A percentile compares a stretch with the other conserved stretches of the same genome.
Evolutionary conservation across 2,329 filamentous ascomycete species (phyloP).

Genomic region (Aspergillus clavatus): DNA sequence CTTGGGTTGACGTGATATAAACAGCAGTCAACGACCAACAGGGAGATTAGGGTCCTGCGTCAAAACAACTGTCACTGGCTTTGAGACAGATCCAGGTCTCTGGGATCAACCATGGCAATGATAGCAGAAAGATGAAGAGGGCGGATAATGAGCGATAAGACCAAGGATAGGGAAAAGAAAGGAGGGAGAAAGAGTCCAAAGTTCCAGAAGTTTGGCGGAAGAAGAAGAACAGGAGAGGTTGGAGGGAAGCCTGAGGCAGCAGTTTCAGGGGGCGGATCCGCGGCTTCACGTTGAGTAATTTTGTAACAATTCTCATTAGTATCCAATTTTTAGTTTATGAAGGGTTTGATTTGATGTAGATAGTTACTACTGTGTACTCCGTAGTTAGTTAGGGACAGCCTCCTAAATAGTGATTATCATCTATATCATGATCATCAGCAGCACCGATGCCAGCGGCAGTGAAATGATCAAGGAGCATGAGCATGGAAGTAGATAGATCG

Average conservation of each 20-base stretch:
- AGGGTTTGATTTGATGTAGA: no score
- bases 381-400: no score
- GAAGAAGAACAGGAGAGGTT: neutral
- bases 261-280: slow-evolving; percentile 18
- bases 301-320: neutral
- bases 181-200: slow-evolving; percentile 4
- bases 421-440: no score
- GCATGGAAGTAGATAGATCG: no score
- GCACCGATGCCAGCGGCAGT: no score
- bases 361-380: neutral
- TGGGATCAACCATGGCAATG: neutral
- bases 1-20: slow-evolving; percentile 18
- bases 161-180: neutral
- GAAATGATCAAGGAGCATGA: no score
- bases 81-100: neutral
- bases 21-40: slow-evolving; percentile 10
- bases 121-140: slow-evolving; percentile 3
- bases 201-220: slow-evolving; percentile 5
- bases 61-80: neutral
- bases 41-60: neutral
- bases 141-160: neutral
- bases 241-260: slow-evolving; percentile 8
- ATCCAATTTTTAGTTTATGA: no score
- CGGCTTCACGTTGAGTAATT: slow-evolving; percentile 11
- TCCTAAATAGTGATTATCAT: no score